Evolutionary conservation across 2,329 filamentous ascomycete genomes (phyloP), one percentile per base, ranked within the genome.

Genomic region (Apiospora arundinis): DNA sequence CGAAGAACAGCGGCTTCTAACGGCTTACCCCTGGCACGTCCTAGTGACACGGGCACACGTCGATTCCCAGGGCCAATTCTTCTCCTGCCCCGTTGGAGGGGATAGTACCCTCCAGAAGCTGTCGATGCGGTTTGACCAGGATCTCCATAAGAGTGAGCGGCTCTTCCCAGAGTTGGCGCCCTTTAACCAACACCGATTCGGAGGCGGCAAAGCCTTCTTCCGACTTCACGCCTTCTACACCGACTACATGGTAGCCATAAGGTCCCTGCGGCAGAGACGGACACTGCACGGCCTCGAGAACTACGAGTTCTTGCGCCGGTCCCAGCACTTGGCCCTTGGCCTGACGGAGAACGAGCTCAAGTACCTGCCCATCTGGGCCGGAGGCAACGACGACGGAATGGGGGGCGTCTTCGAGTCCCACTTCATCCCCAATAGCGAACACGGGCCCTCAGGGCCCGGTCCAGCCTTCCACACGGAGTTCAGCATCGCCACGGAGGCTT

Each of bases 361-460:
- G 71, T 92, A 86, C 73, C 82, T 93, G 3, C 91, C 91, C 0
- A 81, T 92, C 4, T 93, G 90, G 90, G 90, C 90, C 0, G 90
- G 88, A 4, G 91, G 87, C 1, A 79, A 84, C 42, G 84, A 88
- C 67, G 87, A 89, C 70, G 87, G 81, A 0, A 83, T 81, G 0
- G 87, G 86, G 2, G 85, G 83, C 18, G 85, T 88, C 1, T 89
- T 84, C 74, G 79, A 78, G 78, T 0, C 81, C 23, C 25, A 83
- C 11, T 44, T 71, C 0, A 74, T 80, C 2, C 80, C 81, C 0
- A 77, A 78, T 11, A 77, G 80, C 0, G 78, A 77, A 16, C 32
- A 73, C 25, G 77, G 77, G 1, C 76, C 77, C 0, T 76, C 77
- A 4, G 79, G 78, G 2, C 80, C 81, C 0, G 81, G 81, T 0